phyloP scores from a whole-genome alignment of 345 rosid species.

The Eucalyptus pumila region DNA sequence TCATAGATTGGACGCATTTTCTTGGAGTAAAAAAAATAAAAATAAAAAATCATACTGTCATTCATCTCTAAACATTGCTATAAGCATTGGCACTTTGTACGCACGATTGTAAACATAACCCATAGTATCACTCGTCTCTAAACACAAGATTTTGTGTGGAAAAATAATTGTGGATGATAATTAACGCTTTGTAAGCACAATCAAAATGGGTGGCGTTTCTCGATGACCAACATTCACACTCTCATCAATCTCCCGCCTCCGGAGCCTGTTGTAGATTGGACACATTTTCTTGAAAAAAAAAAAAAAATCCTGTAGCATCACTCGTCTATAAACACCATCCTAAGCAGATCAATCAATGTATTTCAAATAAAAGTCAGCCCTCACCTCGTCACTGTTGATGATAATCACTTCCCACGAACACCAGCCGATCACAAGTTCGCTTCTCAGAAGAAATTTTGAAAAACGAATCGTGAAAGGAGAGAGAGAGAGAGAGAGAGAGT shows the following conservation, averaged over 20 bases:
- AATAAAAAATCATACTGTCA: fast-evolving
- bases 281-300: background rate
- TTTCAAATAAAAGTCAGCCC: background rate
- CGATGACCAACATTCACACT: background rate
- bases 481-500: background rate
- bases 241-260: background rate
- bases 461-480: background rate
- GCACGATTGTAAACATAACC: too few species aligned
- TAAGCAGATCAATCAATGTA: background rate
- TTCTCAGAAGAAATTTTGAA: background rate
- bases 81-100: background rate
- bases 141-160: background rate
- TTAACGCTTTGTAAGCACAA: background rate
- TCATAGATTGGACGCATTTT: background rate
- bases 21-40: background rate
- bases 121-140: too few species aligned
- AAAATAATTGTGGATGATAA: background rate
- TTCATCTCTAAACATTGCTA: background rate
- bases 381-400: background rate
- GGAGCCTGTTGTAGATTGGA: background rate
- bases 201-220: background rate
- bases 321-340: background rate
- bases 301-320: background rate
- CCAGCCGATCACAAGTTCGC: background rate
- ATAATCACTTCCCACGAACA: background rate